Percentiles rank a stretch among this genome's conserved stretches.
Evolutionary conservation across 148 eudicot genomes (phyloP).

Genomic region (Silene latifolia): DNA sequence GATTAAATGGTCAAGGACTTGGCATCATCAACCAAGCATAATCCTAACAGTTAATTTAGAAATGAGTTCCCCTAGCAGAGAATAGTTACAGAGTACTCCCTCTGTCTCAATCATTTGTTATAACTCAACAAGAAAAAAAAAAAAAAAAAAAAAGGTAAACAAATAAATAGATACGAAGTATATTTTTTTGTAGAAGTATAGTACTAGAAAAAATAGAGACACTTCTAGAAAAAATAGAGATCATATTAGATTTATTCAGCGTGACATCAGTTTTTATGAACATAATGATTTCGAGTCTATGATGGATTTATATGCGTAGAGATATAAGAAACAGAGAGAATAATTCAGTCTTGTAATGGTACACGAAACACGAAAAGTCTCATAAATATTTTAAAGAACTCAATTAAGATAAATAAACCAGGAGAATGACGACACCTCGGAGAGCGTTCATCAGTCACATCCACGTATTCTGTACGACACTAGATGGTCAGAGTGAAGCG

Average conservation of each 20-base stretch:
- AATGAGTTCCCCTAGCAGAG: no score
- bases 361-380: slow-evolving; percentile 30
- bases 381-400: slow-evolving; percentile 13
- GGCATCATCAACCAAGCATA: no score
- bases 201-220: neutral
- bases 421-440: slow-evolving; percentile 19
- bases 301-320: slow-evolving; percentile 22
- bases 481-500: slow-evolving; percentile 43
- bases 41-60: no score
- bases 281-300: slow-evolving; percentile 24
- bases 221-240: neutral
- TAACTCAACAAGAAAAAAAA: no score
- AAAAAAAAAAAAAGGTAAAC: no score
- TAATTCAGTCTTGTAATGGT: slow-evolving; percentile 25
- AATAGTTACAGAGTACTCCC: no score
- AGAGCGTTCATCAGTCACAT: slow-evolving; percentile 13
- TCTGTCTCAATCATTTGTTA: no score
- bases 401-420: slow-evolving; percentile 23
- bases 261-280: slow-evolving; percentile 8
- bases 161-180: no score
- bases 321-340: slow-evolving; percentile 3
- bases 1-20: no score
- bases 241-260: slow-evolving; percentile 1
- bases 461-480: slow-evolving; percentile 29
- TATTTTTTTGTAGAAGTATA: neutral